phyloP scores from a whole-genome alignment of 2,329 filamentous ascomycete species.

The Myriosclerotinia duriaeana region DNA sequence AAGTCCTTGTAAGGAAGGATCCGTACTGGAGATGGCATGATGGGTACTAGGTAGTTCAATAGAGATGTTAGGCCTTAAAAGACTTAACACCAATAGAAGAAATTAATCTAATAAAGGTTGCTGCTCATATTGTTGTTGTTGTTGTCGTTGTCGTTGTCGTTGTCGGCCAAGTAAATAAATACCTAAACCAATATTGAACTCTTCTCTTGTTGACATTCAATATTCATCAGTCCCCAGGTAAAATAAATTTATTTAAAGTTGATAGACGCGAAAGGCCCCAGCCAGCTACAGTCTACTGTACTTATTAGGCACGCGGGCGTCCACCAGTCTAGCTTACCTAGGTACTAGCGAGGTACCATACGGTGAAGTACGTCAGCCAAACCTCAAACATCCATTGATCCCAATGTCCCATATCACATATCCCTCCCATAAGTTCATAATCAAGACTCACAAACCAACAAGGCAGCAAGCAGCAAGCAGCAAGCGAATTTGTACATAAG shows the following conservation, averaged over 20 bases:
- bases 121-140: slow-evolving; percentile 31
- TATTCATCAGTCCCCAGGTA: slow-evolving; percentile 21
- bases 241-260: slow-evolving; percentile 30
- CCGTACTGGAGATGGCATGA: slow-evolving; percentile 39
- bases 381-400: slow-evolving; percentile 24
- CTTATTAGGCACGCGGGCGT: neutral
- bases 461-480: slow-evolving; percentile 23
- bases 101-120: slow-evolving; percentile 21
- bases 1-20: slow-evolving; percentile 62
- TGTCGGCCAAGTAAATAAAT: slow-evolving; percentile 18
- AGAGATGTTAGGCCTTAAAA: neutral
- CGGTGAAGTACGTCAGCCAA: slow-evolving; percentile 33
- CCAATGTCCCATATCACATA: neutral
- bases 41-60: slow-evolving; percentile 23
- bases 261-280: slow-evolving; percentile 16
- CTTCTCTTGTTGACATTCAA: slow-evolving; percentile 33
- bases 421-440: neutral
- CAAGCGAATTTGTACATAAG: slow-evolving; percentile 14
- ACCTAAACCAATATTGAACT: neutral
- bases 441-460: neutral
- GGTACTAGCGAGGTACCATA: slow-evolving; percentile 7
- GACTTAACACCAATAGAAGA: slow-evolving; percentile 10
- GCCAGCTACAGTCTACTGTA: too few relatives aligned
- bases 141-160: slow-evolving; percentile 15
- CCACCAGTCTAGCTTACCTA: too few relatives aligned